phyloP scores from a whole-genome alignment of 352 stramenopile species.

The Vaucheria bursata region DNA sequence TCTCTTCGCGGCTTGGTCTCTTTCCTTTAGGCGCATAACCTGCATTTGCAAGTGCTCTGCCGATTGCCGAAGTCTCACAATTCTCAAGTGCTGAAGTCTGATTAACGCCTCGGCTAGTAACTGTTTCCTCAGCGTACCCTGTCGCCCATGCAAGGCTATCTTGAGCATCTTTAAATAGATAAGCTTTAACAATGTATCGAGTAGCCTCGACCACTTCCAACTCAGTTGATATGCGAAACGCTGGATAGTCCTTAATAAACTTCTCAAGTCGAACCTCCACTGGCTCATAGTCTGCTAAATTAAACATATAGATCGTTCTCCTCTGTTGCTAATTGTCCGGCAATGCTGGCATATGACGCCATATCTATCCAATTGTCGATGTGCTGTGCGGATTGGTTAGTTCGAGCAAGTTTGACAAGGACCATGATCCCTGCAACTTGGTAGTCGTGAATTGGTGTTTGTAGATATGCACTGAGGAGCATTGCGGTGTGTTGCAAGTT shows the following conservation, averaged over 20 bases:
- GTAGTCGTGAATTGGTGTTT: conserved; percentile 7
- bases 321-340: not conserved
- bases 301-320: conserved; percentile 5
- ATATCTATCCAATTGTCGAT: conserved; percentile 8
- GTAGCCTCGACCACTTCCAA: not conserved
- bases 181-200: conserved; percentile 1
- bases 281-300: not conserved
- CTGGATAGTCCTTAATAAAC: conserved; percentile 5
- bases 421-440: conserved; percentile 5
- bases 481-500: conserved; percentile 6
- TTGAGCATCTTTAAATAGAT: not conserved
- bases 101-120: not conserved
- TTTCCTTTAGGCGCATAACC: conserved; percentile 1
- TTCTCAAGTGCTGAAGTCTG: not conserved
- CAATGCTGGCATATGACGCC: not conserved
- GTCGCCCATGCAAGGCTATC: not conserved
- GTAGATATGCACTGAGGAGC: conserved; percentile 5
- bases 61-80: not conserved
- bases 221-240: not conserved
- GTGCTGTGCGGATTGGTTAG: conserved; percentile 4
- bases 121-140: not conserved
- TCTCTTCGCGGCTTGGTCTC: not conserved
- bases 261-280: not conserved
- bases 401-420: conserved; percentile 6
- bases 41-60: not conserved